phyloP scores from a whole-genome alignment of 768 basidiomycete species.

The Leccinum ochraceum region DNA sequence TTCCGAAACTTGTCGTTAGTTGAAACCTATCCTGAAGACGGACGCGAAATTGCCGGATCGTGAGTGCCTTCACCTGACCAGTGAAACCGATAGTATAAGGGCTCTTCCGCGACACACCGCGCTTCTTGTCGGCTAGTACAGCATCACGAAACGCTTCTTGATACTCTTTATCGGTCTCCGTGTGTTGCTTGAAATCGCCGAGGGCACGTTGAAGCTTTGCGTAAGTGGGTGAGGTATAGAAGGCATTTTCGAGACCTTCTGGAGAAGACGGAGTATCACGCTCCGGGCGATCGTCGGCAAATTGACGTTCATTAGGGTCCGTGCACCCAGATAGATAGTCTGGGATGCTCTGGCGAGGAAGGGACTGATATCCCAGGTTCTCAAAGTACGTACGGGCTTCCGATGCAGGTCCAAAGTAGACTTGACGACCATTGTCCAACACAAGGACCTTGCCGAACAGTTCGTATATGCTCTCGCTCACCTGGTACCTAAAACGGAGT shows the following conservation, averaged over 20 bases:
- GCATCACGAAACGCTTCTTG: slow-evolving; percentile 78
- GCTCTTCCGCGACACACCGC: slow-evolving; percentile 72
- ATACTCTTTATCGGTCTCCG: slow-evolving; percentile 63
- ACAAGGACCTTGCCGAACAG: slow-evolving; percentile 89
- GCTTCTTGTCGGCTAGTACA: slow-evolving; percentile 75
- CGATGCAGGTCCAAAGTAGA: slow-evolving; percentile 74
- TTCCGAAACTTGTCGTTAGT: slow-evolving; percentile 65
- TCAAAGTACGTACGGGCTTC: slow-evolving; percentile 83
- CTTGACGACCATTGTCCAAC: slow-evolving; percentile 76
- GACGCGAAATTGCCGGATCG: slow-evolving; percentile 71
- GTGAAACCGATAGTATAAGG: slow-evolving; percentile 82
- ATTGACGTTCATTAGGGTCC: slow-evolving; percentile 83
- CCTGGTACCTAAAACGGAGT: slow-evolving; percentile 57
- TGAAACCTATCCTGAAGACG: slow-evolving; percentile 78
- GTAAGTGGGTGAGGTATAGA: slow-evolving; percentile 48
- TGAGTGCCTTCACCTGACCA: slow-evolving; percentile 71
- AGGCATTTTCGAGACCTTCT: slow-evolving; percentile 65
- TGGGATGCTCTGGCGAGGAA: slow-evolving; percentile 82
- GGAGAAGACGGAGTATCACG: slow-evolving; percentile 64
- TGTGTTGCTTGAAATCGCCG: slow-evolving; percentile 53
- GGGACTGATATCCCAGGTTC: slow-evolving; percentile 65
- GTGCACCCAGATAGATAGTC: slow-evolving; percentile 87
- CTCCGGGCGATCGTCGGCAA: slow-evolving; percentile 60
- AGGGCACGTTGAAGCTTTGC: slow-evolving; percentile 45
- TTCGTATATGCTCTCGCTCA: slow-evolving; percentile 74